Evolutionary conservation across 805 yeast species (phyloP), one percentile per base, ranked within the genome.

Genomic region (Scheffersomyces coipomensis): DNA sequence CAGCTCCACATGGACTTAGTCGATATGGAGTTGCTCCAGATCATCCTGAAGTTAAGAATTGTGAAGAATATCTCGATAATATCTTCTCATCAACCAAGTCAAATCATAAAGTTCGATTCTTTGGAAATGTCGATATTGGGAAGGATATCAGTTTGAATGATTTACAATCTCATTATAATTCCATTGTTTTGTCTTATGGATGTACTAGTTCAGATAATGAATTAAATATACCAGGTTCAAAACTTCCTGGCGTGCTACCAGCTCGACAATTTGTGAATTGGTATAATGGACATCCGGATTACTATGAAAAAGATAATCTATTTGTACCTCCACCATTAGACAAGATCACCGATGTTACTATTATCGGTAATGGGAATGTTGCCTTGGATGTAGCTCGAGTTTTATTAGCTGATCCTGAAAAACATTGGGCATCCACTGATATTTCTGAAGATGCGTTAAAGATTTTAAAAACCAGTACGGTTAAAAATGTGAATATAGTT

Each of bases 1-100:
- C 97, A 0, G 82, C 89, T 5, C 99, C 99, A 0, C 91, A 76
- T 65, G 99, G 99, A 0, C 71, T 93, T 24, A 81, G 90, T 30
- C 65, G 99, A 25, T 90, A 78, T 56, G 99, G 99, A 1, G 98
- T 93, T n/a, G 97, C 99, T 0, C 99, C 99, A 2, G 99, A 93
- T 62, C 97, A 93, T 62, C 96, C 97, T 0, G 98, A 93, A 53
- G 98, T 93, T 23, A 91, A 90, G 58, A 81, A 81, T 43, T 85
- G 93, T 51, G 68, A 83, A 58, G 85, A 85, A 15, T 81, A 89
- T 37, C 84, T 93, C 55, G 75, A 73, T 8, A 81, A 82, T 31
- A 43, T 67, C 26, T 53, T 42, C 21, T 19, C 40, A 15, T n/a
- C 26, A 2, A 19, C 37, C 3, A 19, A 21, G 15, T 34, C 33